Base-by-base conservation (phyloP, 805 yeast species). In the Saccharomycopsis sp. region DNA sequence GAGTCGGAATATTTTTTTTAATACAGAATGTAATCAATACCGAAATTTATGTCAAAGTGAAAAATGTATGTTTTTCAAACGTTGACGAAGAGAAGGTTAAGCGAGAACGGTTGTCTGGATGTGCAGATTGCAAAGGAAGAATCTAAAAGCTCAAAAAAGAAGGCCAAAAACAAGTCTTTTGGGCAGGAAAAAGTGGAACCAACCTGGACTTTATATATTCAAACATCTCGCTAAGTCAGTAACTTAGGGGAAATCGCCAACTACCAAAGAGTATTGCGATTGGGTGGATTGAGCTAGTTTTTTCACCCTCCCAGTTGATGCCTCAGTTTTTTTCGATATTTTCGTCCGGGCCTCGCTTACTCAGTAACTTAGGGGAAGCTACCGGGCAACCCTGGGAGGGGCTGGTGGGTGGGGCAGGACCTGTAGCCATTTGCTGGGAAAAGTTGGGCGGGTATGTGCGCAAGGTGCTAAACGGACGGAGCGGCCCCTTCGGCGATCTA, bases 151-250 rank as follows among this genome's bases (percentile, higher is more conserved):
- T 15, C n/a, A 53, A 34, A 16, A 46, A 52, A 46, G 44, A 47
- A 44, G 53, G 34, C 29, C 2, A 3, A 23, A 50, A 34, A 51
- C 15, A 37, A 24, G 34, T 2, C 15, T 9, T 51, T 40, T 21
- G 52, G 9, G 21, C 40, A 51, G 40, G 24, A 20, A 50, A 23
- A 23, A 23, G 18, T 20, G 16, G 57, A 37, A 50, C 29, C 34
- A n/a, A 16, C 9, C 46, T 23, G 7, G 50, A 46, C 55, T 52
- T 55, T 60, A 60, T 58, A 52, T 57, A 54, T 34, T 16, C 20
- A 24, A 34, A 21, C 18, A 12, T 16, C 62, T 60, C 62, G 62
- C 62, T 60, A 60, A 16, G 52, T 60, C 40, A 57, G 60, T 60
- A 57, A 60, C 62, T 60, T 60, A 60, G 61, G 54, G 62, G 62